Evolutionary conservation across 2,329 filamentous ascomycete species (phyloP), one percentile per base, ranked within the genome.

Genomic region (Helotiales sp.): DNA sequence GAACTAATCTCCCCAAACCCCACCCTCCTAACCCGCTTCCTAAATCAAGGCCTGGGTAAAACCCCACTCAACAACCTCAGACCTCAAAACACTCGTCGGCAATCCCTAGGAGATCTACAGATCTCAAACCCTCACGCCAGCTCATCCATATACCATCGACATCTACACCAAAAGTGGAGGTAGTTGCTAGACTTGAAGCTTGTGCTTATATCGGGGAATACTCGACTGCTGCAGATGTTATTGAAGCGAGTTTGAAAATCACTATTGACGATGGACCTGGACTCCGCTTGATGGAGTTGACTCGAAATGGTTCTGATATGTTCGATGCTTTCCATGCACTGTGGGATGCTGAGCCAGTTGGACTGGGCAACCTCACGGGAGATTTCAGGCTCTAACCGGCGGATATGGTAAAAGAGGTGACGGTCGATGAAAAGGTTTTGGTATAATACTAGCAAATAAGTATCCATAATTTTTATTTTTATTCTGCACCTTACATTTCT

Each of bases 71-170:
- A 55, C 15, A 20, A 55, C 52, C 3, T n/a, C 52, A 20, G 28
- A 37, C n/a, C 26, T 32, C 52, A 55, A 22, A 7, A 55, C 52
- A 3, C 26, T 55, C n/a, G 45, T 62, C 22, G 45, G 59, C 28
- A 11, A 32, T 6, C 59, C 59, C 15, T 62, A 45, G 59, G 59
- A 62, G 10, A 62, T 62, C 5, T 62, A 50, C 28, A 26, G 59
- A 30, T 7, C 43, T 11, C 20, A 49, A 30, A 62, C 26, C n/a
- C 43, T 62, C 28, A 62, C 59, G 11, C 45, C 59, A 24, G 26
- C 40, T 32, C 59, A 62, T 40, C 43, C 59, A 2, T 45, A 62
- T 34, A 52, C 59, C 11, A 62, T 62, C 10, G 59, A 62, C n/a
- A 49, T 62, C 4, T 62, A 62, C 59, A 50, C 59, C 13, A 62